Base-by-base conservation (phyloP, 306 rosid species). In the Acacia acuminata region DNA sequence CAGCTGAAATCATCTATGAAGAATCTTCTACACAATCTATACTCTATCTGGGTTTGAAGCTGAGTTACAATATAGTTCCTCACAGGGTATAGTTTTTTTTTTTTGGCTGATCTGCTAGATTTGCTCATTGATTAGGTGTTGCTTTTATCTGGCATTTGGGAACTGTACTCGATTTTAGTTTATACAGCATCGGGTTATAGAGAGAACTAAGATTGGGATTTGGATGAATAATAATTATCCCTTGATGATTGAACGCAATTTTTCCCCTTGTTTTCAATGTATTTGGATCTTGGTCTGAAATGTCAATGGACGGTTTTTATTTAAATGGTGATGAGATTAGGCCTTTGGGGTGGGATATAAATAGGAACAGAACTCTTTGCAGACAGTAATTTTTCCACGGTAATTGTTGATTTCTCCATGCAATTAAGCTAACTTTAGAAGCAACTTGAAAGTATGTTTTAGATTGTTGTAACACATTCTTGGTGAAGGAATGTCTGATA, bases 61-160 rank as follows among this genome's bases (percentile, higher is more conserved):
- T 50, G 5, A 50, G 16, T 50, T 50, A 16, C 56, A 53, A 53
- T 53, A 36, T 53, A 53, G 19, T 53, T 16, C 56, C 56, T 16
- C 2, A 51, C 58, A 51, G 22, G n/a, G 22, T 3, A 48, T 48
- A 48, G 19, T 15, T 13, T 48, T 48, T 17, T 13, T 71, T 61
- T 56, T 30, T 30, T 13, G 74, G 30, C 75, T 82, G 73, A 86
- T 88, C 78, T 61, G 75, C 7, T 36, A 66, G 83, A 79, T 83
- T 85, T 76, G 55, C 51, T 40, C 60, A 11, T 73, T 85, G 70
- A 22, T 51, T 40, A 24, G 58, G 30, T 44, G 22, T 38, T 56
- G 45, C 36, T 34, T 48, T 75, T 20, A 5, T 43, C 3, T 25
- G 20, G 25, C 50, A 16, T 22, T 69, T 68, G 16, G 71, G 67